phyloP scores from a whole-genome alignment of 108 stramenopile species.

The Cyclostephanos tholiformis region DNA sequence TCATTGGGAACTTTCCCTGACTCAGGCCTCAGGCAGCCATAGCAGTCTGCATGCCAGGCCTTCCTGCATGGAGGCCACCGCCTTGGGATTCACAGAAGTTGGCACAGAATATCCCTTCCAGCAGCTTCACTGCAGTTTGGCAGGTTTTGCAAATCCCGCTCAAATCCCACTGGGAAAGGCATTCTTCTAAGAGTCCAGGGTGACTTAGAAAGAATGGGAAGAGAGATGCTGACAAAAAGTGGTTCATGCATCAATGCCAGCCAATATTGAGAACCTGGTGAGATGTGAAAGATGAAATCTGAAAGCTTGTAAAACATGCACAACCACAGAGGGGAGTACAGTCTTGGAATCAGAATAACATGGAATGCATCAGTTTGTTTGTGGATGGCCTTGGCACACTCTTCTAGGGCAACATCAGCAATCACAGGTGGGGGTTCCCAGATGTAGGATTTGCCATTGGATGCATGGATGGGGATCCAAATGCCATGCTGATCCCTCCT shows the following conservation, averaged over 20 bases:
- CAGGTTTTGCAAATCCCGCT: conserved; percentile 24
- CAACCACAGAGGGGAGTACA: background rate
- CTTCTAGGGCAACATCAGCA: conserved; percentile 36
- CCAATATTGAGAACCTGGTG: too few species aligned
- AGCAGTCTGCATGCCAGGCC: conserved; percentile 12
- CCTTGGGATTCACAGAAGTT: conserved; percentile 34
- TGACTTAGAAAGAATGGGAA: background rate
- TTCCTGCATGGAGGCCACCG: background rate
- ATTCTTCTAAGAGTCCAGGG: background rate
- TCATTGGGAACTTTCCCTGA: background rate
- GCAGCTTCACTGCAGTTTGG: conserved; percentile 1
- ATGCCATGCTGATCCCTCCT: conserved; percentile 17
- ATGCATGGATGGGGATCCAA: conserved; percentile 25
- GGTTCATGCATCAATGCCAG: conserved; percentile 6
- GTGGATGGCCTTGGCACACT: conserved; percentile 40
- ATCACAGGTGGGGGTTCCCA: conserved; percentile 40
- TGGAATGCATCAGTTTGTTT: conserved; percentile 14
- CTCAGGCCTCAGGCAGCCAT: conserved; percentile 32
- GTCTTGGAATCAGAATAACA: background rate
- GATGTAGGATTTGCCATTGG: background rate
- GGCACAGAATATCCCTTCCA: conserved; percentile 45
- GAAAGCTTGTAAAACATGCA: background rate
- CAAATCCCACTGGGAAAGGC: conserved; percentile 26
- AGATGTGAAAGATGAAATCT: background rate
- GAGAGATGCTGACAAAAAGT: background rate